A percentile compares a stretch with the other conserved stretches of the same genome.
These are phyloP conservation scores for Colletotrichum sp. DNA, from an alignment of 2,329 filamentous ascomycete genomes.

Conservation along the genomic window DNA sequence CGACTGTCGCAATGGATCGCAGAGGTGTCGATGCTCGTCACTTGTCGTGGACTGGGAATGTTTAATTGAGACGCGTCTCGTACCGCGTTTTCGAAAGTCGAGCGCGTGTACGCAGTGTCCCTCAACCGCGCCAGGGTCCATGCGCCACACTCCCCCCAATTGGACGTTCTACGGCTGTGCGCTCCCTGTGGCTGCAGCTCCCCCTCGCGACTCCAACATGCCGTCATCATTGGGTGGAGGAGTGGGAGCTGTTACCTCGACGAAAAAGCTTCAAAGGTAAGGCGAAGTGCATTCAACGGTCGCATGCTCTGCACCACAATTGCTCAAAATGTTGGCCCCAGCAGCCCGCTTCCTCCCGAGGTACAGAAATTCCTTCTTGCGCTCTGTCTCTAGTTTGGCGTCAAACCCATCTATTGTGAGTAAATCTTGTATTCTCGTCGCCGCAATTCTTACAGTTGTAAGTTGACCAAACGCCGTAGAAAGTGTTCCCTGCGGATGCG, in stretches of 20 bases:
- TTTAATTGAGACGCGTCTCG: conserved; percentile 24
- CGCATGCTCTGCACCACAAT: background rate
- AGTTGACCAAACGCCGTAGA: conserved; percentile 43
- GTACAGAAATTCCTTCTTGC: conserved; percentile 13
- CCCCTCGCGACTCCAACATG: background rate
- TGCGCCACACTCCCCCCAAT: background rate
- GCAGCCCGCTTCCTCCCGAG: conserved; percentile 27
- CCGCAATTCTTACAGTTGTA: background rate
- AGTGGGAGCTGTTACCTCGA: background rate
- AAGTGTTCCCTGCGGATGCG: conserved; percentile 58
- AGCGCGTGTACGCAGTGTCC: background rate
- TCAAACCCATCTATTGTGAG: conserved; percentile 61
- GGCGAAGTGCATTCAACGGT: background rate
- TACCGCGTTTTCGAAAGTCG: background rate
- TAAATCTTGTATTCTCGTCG: conserved; percentile 5
- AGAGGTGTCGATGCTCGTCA: background rate
- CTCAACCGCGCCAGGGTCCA: background rate
- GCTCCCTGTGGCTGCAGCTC: background rate
- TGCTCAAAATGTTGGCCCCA: conserved; percentile 33
- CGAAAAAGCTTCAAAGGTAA: background rate
- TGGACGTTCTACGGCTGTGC: background rate
- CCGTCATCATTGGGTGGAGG: background rate
- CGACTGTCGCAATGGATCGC: background rate
- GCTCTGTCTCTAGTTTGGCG: conserved; percentile 50
- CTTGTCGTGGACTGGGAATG: background rate